A percentile compares a stretch with the other conserved stretches of the same genome.
phyloP scores from a whole-genome alignment of 2,329 filamentous ascomycete species.

The Sordariomycetes sp. region DNA sequence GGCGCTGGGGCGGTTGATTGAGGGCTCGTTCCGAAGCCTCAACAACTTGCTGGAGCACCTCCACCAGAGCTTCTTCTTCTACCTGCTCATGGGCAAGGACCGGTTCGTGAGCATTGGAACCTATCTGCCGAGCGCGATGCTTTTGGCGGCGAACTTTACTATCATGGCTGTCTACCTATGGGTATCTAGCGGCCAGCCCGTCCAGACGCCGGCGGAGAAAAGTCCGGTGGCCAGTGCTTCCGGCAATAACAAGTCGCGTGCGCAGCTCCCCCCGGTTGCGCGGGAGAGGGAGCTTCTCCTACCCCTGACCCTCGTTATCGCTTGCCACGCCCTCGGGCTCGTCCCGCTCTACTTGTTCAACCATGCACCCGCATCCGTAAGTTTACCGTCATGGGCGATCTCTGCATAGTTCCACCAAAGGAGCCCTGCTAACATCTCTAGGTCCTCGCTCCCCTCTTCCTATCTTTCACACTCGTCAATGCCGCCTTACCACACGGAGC shows the following conservation, averaged over 20 bases:
- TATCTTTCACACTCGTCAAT: slow-evolving; percentile 43
- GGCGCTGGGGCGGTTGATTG: slow-evolving; percentile 79
- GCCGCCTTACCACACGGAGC: slow-evolving; percentile 44
- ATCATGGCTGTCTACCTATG: slow-evolving; percentile 93
- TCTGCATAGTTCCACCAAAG: not conserved
- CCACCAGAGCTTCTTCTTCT: slow-evolving; percentile 99
- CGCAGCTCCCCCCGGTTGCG: slow-evolving; percentile 11
- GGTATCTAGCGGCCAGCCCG: slow-evolving; percentile 65
- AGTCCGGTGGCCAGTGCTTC: not conserved
- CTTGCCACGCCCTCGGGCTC: slow-evolving; percentile 65
- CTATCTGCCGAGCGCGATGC: slow-evolving; percentile 95
- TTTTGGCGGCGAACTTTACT: slow-evolving; percentile 87
- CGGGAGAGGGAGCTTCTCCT: slow-evolving; percentile 58
- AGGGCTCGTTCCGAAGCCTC: slow-evolving; percentile 83
- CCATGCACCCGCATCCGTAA: slow-evolving; percentile 54
- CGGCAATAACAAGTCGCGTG: not conserved
- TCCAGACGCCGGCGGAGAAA: not conserved
- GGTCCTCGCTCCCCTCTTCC: slow-evolving; percentile 50
- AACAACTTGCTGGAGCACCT: slow-evolving; percentile 96
- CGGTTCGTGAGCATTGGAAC: slow-evolving; percentile 97
- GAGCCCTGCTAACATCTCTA: slow-evolving; percentile 17
- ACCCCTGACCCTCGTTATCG: slow-evolving; percentile 62
- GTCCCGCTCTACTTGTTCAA: slow-evolving; percentile 85
- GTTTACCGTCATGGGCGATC: slow-evolving; percentile 14
- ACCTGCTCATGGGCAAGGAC: slow-evolving; percentile 81